phyloP scores from a whole-genome alignment of 169 alveolate genomes.

The Neospora caninum region DNA sequence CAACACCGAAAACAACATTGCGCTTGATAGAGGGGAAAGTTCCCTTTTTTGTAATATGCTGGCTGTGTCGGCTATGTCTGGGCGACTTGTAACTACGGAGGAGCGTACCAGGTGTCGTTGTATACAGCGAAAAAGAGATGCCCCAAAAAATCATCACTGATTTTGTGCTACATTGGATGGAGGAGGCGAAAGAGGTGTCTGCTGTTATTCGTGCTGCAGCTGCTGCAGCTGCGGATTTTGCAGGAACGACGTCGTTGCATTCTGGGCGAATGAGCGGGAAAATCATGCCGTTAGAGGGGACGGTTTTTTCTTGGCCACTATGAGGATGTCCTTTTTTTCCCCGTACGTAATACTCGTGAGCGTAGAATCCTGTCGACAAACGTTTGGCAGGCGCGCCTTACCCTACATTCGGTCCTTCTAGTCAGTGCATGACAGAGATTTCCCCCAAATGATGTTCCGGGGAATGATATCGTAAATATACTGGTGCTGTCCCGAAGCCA shows the following conservation, averaged over 20 bases:
- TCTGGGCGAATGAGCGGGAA: not conserved
- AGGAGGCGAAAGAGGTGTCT: constrained; percentile 39
- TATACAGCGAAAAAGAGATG: not conserved
- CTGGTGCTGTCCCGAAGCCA: not conserved
- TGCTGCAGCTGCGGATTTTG: constrained; percentile 30
- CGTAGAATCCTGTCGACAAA: not conserved
- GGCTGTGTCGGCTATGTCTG: not conserved
- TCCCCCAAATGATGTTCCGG: not conserved
- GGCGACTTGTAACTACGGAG: not conserved
- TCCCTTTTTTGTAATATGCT: not conserved
- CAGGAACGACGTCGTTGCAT: not conserved
- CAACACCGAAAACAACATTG: not conserved
- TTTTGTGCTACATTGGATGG: constrained; percentile 1
- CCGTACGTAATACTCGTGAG: not conserved
- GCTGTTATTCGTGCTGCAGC: constrained; percentile 30
- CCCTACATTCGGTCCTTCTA: constrained; percentile 3
- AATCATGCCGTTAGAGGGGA: not conserved
- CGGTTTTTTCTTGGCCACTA: not conserved
- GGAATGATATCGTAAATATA: not conserved
- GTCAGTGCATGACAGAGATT: not conserved
- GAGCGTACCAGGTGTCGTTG: not conserved
- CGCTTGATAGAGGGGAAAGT: constrained; percentile 19
- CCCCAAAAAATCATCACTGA: not conserved
- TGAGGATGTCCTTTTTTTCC: not conserved
- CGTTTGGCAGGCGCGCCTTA: not conserved